Percentiles rank a stretch among this genome's conserved stretches.
phyloP scores from a whole-genome alignment of 495 filamentous ascomycete genomes.

The Pseudevernia furfuracea region DNA sequence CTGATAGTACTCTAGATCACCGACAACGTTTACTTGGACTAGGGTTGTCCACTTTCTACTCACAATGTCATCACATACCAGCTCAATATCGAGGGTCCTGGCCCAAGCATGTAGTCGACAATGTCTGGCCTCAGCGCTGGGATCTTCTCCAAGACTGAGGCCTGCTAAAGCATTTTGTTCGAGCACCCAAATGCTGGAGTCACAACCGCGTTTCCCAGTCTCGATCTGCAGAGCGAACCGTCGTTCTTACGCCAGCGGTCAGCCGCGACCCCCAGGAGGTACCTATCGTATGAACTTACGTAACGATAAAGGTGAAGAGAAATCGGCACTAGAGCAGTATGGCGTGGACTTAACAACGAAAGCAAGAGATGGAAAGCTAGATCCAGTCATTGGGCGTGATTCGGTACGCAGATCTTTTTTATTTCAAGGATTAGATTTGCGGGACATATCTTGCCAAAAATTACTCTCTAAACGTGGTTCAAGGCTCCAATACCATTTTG shows the following conservation, averaged over 20 bases:
- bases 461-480: slow-evolving; percentile 36
- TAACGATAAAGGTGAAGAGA: slow-evolving; percentile 55
- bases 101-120: neutral
- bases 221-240: slow-evolving; percentile 26
- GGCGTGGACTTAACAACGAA: slow-evolving; percentile 83
- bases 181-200: neutral
- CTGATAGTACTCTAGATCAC: neutral
- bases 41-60: neutral
- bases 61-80: slow-evolving; percentile 2
- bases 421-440: neutral
- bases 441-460: neutral
- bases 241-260: slow-evolving; percentile 66
- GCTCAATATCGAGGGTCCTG: slow-evolving; percentile 1
- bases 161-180: neutral
- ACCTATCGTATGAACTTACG: slow-evolving; percentile 89
- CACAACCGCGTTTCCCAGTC: slow-evolving; percentile 4
- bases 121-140: neutral
- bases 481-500: neutral
- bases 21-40: neutral
- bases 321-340: slow-evolving; percentile 80
- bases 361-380: slow-evolving; percentile 82
- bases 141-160: neutral
- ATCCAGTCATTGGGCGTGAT: slow-evolving; percentile 91
- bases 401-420: slow-evolving; percentile 23
- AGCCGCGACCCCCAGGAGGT: slow-evolving; percentile 80